These are phyloP conservation scores for Santalum album DNA, from an alignment of 164 flowering plant species.

Conservation along the genomic window DNA sequence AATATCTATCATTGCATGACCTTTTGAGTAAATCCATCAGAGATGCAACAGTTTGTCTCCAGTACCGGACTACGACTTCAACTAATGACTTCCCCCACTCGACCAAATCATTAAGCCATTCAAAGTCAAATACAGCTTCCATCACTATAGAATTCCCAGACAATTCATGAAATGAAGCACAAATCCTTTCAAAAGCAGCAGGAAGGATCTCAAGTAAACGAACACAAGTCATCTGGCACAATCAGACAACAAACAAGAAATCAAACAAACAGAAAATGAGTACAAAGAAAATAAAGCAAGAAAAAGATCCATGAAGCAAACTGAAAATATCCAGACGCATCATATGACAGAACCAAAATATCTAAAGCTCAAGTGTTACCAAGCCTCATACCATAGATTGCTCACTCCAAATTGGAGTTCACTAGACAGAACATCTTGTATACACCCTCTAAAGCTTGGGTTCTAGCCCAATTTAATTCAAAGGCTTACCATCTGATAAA, in stretches of 20 bases:
- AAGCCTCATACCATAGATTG: too few species aligned
- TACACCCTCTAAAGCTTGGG: too few species aligned
- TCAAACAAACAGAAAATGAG: not conserved
- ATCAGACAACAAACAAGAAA: not conserved
- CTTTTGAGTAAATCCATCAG: conserved; percentile 40
- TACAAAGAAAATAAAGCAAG: too few species aligned
- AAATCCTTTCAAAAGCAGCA: conserved; percentile 41
- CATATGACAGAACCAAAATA: too few species aligned
- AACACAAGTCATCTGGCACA: conserved; percentile 80
- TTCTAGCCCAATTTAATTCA: too few species aligned
- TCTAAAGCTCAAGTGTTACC: too few species aligned
- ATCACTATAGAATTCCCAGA: conserved; percentile 14
- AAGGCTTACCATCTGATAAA: not conserved
- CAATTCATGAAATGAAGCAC: conserved; percentile 11
- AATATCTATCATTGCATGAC: conserved; percentile 24
- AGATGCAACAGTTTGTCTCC: conserved; percentile 54
- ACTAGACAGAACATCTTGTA: too few species aligned
- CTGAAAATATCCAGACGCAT: too few species aligned
- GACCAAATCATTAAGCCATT: conserved; percentile 73
- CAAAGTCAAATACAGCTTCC: conserved; percentile 19
- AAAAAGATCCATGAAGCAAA: too few species aligned
- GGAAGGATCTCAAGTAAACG: conserved; percentile 86
- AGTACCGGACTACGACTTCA: conserved; percentile 52
- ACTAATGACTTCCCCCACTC: conserved; percentile 82
- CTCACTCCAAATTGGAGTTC: too few species aligned